Evolutionary conservation across 2,329 filamentous ascomycete species (phyloP).

Genomic region (Chalaropsis ovoidea): DNA sequence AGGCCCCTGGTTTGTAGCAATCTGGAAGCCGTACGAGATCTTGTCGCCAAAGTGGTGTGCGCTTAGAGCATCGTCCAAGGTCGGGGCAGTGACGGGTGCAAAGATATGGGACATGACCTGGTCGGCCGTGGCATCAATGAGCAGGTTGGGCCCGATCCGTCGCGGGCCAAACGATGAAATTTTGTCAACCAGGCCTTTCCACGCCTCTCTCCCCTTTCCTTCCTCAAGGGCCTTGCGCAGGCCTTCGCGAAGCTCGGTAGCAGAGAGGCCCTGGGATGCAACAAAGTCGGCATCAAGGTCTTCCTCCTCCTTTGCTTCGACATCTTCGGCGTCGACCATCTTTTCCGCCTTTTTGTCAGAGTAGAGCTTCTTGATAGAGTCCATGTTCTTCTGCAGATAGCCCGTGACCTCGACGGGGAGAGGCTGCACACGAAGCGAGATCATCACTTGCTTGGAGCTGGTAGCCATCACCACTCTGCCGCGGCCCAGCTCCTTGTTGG

Average conservation of each 20-base stretch:
- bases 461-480: conserved; percentile 68
- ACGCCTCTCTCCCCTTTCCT: conserved; percentile 63
- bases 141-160: conserved; percentile 73
- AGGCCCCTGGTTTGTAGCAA: conserved; percentile 78
- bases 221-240: conserved; percentile 59
- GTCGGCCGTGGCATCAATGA: conserved; percentile 68
- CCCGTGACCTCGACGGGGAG: conserved; percentile 69
- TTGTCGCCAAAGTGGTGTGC: conserved; percentile 75
- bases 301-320: conserved; percentile 32
- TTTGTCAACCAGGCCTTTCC: conserved; percentile 65
- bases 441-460: conserved; percentile 72
- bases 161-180: conserved; percentile 87
- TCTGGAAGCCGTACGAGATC: conserved; percentile 86
- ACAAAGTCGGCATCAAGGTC: conserved; percentile 47
- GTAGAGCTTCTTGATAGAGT: conserved; percentile 69
- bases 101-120: conserved; percentile 65
- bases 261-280: conserved; percentile 53
- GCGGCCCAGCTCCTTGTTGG: conserved; percentile 73
- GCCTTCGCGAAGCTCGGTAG: conserved; percentile 66
- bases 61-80: conserved; percentile 42
- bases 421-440: conserved; percentile 68
- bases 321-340: conserved; percentile 32
- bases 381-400: conserved; percentile 70
- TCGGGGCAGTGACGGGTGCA: conserved; percentile 32
- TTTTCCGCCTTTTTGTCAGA: conserved; percentile 51